These are phyloP conservation scores for Lycium ferocissimum DNA, from an alignment of 257 asterid species.

Conservation along the genomic window DNA sequence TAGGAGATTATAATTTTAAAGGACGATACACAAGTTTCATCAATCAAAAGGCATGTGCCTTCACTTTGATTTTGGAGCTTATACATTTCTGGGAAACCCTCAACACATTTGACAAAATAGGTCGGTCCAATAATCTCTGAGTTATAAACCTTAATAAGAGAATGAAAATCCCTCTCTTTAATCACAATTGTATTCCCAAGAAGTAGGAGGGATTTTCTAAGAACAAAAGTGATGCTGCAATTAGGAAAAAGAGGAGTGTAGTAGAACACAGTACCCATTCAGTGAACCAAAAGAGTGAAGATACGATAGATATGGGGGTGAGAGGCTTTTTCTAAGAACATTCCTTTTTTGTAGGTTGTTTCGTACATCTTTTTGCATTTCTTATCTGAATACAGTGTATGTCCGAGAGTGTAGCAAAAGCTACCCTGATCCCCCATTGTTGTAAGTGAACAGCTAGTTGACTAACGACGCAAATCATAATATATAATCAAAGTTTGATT, in stretches of 20 bases:
- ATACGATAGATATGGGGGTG: background rate
- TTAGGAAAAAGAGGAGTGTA: background rate
- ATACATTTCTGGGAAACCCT: background rate
- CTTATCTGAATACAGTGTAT: conserved; percentile 32
- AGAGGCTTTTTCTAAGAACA: conserved; percentile 29
- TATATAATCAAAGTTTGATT: background rate
- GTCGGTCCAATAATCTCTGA: background rate
- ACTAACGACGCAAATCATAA: background rate
- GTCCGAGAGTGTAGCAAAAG: conserved; percentile 28
- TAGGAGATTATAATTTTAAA: background rate
- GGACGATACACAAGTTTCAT: background rate
- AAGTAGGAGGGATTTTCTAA: conserved; percentile 22
- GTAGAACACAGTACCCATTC: background rate
- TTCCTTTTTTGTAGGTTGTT: conserved; percentile 26
- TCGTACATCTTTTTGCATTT: background rate
- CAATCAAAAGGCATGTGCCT: conserved; percentile 5
- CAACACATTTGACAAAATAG: background rate
- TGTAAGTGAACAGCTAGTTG: conserved; percentile 37
- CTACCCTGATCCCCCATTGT: background rate
- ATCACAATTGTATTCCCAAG: conserved; percentile 32
- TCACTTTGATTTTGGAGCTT: conserved; percentile 19
- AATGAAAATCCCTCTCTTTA: background rate
- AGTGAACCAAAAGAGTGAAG: conserved; percentile 25
- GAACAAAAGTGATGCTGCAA: background rate
- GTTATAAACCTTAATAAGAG: background rate